Evolutionary conservation across 2,329 filamentous ascomycete species (phyloP).

Genomic region (Tolypocladium ophioglossoides): DNA sequence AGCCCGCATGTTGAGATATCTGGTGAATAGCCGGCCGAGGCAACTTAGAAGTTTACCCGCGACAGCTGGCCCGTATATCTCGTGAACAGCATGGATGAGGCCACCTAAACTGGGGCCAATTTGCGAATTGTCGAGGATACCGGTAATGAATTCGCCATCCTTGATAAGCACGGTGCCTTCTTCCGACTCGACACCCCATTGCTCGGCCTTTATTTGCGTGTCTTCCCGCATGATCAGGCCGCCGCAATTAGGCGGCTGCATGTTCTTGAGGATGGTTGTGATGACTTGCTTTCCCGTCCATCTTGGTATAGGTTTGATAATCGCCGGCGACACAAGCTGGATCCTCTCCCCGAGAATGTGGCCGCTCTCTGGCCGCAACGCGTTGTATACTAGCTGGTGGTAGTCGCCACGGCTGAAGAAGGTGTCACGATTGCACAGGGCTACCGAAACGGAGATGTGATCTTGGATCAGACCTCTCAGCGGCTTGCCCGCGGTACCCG

Average conservation of each 20-base stretch:
- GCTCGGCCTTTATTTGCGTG: constrained; percentile 64
- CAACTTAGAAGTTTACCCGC: constrained; percentile 85
- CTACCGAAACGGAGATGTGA: constrained; percentile 90
- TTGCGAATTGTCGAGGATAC: constrained; percentile 92
- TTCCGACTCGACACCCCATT: constrained; percentile 69
- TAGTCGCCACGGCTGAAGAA: constrained; percentile 86
- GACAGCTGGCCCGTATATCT: constrained; percentile 78
- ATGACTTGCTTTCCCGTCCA: constrained; percentile 98
- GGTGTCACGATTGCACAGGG: constrained; percentile 81
- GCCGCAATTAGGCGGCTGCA: constrained; percentile 65
- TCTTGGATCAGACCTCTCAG: constrained; percentile 95
- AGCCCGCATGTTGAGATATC: constrained; percentile 83
- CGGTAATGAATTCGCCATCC: constrained; percentile 77
- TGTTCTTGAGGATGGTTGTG: constrained; percentile 86
- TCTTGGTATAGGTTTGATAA: constrained; percentile 67
- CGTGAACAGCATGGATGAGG: constrained; percentile 84
- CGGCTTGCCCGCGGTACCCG: constrained; percentile 85
- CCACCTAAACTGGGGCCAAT: constrained; percentile 82
- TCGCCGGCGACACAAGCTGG: constrained; percentile 66
- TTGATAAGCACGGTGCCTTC: constrained; percentile 75
- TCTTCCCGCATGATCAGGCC: constrained; percentile 72
- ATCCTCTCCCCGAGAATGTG: constrained; percentile 79
- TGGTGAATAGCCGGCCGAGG: constrained; percentile 78
- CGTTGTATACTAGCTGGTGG: constrained; percentile 86
- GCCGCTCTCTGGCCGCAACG: constrained; percentile 78